Conservation (phyloP, 345 rosid genomes). For the Cochlearia excelsa region DNA sequence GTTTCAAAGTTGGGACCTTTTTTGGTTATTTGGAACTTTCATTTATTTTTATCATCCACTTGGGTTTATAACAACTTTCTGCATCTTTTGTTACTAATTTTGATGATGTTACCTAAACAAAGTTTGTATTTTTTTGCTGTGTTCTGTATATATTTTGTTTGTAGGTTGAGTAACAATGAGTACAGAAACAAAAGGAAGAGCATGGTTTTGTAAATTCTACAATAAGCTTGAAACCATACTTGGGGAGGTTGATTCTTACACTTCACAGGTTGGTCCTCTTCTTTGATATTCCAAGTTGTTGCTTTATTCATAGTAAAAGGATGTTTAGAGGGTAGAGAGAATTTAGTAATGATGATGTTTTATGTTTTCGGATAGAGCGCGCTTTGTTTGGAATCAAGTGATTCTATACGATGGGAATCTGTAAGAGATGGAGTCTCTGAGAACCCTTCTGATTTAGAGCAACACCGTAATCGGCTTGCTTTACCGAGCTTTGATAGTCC, state of each 20-base stretch:
- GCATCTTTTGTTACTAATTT: neutral
- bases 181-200: slow-evolving; percentile 42
- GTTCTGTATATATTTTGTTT: neutral
- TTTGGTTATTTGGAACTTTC: slow-evolving; percentile 6
- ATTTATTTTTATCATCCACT: neutral
- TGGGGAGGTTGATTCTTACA: slow-evolving; percentile 57
- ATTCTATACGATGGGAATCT: slow-evolving; percentile 20
- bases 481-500: slow-evolving; percentile 7
- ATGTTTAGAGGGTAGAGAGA: neutral
- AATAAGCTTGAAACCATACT: slow-evolving; percentile 66
- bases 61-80: neutral
- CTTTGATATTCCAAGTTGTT: neutral
- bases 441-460: slow-evolving; percentile 4
- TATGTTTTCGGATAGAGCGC: slow-evolving; percentile 37
- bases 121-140: slow-evolving; percentile 1
- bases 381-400: slow-evolving; percentile 21
- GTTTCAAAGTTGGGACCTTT: slow-evolving; percentile 10
- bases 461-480: neutral
- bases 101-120: slow-evolving; percentile 5
- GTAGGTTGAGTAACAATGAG: slow-evolving; percentile 43
- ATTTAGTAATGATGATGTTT: slow-evolving; percentile 1
- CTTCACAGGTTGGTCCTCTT: slow-evolving; percentile 34
- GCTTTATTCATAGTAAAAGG: neutral
- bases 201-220: slow-evolving; percentile 65
- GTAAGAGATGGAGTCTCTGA: slow-evolving; percentile 14